Conservation (phyloP, 495 filamentous ascomycete genomes). For the Halenospora varia region DNA sequence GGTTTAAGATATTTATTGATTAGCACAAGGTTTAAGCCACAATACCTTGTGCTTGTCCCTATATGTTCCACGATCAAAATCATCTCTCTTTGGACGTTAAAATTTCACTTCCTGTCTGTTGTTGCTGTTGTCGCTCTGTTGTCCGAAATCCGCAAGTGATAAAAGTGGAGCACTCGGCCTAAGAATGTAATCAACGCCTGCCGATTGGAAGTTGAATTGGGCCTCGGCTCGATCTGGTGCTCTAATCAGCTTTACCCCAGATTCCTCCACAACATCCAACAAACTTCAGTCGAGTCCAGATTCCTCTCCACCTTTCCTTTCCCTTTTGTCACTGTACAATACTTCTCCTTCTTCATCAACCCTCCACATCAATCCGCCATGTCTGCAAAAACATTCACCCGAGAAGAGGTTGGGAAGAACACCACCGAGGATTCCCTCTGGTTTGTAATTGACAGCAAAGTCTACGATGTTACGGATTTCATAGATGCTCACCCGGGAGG, state of each 20-base stretch:
- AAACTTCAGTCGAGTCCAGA: too few relatives aligned
- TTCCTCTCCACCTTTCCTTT: background rate
- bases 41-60: too few relatives aligned
- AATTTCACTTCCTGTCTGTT: too few relatives aligned
- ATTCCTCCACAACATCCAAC: background rate
- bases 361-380: slow-evolving; percentile 9
- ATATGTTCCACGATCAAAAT: too few relatives aligned
- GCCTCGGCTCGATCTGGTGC: background rate
- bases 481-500: slow-evolving; percentile 89
- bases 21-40: too few relatives aligned
- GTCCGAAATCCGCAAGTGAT: too few relatives aligned
- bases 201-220: too few relatives aligned
- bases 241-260: background rate
- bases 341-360: background rate
- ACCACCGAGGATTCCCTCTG: slow-evolving; percentile 77
- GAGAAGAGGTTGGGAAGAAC: slow-evolving; percentile 74
- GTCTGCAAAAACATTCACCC: slow-evolving; percentile 51
- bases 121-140: too few relatives aligned
- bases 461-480: slow-evolving; percentile 92
- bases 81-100: too few relatives aligned
- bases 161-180: too few relatives aligned
- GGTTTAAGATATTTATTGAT: too few relatives aligned
- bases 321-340: background rate
- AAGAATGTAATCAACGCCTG: too few relatives aligned
- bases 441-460: slow-evolving; percentile 84